Evolutionary conservation across 2,329 filamentous ascomycete species (phyloP), one percentile per base, ranked within the genome.

Genomic region (Penicillium aurantiogriseum): DNA sequence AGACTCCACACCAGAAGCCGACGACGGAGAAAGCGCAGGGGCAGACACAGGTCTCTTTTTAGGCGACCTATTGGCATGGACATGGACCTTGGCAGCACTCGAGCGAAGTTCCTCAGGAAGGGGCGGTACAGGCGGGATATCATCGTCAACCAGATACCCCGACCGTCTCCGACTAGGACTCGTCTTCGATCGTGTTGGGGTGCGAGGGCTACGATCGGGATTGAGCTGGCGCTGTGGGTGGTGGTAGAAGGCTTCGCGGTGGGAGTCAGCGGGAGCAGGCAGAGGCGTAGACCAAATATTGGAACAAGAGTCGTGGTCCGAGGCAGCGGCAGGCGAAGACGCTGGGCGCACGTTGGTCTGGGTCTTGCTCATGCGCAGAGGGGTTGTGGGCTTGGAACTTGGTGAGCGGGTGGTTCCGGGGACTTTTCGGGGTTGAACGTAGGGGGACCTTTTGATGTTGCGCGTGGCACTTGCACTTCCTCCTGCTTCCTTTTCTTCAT

Each of bases 61-160:
- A 15, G 64, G 62, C 31, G 68, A 65, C 43, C 56, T 67, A 3
- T 60, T 69, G 21, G 53, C 52, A 51, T 66, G 68, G 17, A 54
- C 54, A 51, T 65, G 65, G 13, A 68, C 61, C 54, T 69, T 72
- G 3, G 69, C 68, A 17, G 69, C 65, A 31, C 69, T 67, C 7
- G 56, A 59, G 9, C 66, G 64, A 23, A 74, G 61, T 19, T 74
- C 70, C 29, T 73, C 70, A 0, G 75, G 75, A 0, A 77, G 59
- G 2, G 74, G 74, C 17, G 75, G 75, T 2, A 77, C 74, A 15
- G 75, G 75, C 3, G 75, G 75, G 49, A 77, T 71, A 46, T 74
- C 69, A 17, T 71, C 67, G 31, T 72, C 67, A 9, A 56, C 61
- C 11, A 62, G 44, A 29, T 49, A 54, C 23, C 52, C 56, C 23